phyloP scores from a whole-genome alignment of 225 moss, liverwort and hornwort species.

The Thuidium tamariscinum region DNA sequence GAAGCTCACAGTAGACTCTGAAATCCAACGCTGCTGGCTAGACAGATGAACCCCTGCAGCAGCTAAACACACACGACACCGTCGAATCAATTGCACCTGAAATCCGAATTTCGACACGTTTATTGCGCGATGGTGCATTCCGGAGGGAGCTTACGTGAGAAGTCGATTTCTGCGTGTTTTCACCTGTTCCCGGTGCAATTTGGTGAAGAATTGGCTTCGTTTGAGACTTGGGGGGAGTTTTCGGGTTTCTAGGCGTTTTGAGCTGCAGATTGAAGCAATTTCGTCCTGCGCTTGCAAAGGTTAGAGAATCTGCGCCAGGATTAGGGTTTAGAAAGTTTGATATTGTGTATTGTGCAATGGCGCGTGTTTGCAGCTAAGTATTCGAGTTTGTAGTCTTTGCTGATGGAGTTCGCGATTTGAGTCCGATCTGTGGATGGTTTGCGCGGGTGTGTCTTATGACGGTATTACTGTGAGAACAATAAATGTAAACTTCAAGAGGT shows the following conservation, averaged over 20 bases:
- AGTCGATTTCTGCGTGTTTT: background rate
- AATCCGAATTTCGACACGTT: background rate
- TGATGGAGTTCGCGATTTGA: background rate
- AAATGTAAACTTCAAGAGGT: background rate
- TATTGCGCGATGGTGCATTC: background rate
- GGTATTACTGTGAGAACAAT: background rate
- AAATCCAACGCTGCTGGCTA: background rate
- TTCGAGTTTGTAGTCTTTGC: background rate
- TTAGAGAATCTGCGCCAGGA: background rate
- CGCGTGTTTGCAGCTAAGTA: background rate
- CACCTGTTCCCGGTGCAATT: background rate
- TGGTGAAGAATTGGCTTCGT: background rate
- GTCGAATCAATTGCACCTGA: background rate
- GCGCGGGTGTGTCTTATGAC: background rate
- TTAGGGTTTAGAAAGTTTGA: background rate
- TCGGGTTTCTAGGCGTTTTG: background rate
- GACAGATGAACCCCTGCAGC: too few relatives aligned
- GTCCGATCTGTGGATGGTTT: background rate
- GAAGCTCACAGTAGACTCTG: background rate
- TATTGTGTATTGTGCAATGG: background rate
- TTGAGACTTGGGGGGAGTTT: background rate
- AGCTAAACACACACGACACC: background rate
- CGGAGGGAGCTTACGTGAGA: background rate
- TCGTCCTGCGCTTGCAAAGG: background rate
- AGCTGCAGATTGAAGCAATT: background rate